Evolutionary conservation across 345 rosid species (phyloP), one percentile per base, ranked within the genome.

Genomic region (Gossypium herbaceum): DNA sequence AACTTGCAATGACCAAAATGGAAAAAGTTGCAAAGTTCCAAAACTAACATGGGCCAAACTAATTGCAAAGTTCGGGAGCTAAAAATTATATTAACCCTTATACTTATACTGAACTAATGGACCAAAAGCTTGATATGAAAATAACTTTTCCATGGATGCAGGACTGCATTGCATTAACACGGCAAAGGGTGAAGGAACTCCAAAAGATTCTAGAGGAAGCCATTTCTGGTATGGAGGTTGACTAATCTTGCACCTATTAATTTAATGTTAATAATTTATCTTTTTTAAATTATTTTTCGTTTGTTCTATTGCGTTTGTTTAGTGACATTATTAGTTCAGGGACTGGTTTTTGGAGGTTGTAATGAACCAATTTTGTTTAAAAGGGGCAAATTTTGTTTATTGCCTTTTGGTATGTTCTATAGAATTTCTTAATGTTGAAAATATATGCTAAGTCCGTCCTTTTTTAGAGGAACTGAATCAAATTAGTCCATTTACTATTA

Each of bases 161-260:
- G 94, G 90, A 85, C 64, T 88, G 91, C 66, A 76, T 90, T 60
- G 88, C 86, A 71, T 68, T 88, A 75, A 86, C 94, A 12, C 81
- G 84, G 81, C 90, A 88, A 72, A 90, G 92, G 73, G 82, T 80
- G 57, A 84, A 79, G 75, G 90, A 90, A 80, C 86, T 90, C 58
- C 75, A 75, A 58, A 52, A 73, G 48, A 84, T 88, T 69, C 79
- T 90, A 68, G 90, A 86, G 13, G 89, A 88, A 70, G 86, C 88
- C 57, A 73, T 84, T 79, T 84, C 89, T 34, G 84, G 85, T 5
- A 88, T 86, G 90, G 90, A 86, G 78, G 68, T 81, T 59, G 87
- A 90, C 48, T 83, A 77, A 77, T 55, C 62, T 73, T 45, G 39
- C 43, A 29, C 10, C 62, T 11, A 27, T 9, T 24, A 20, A n/a